Conservation (phyloP, 345 rosid species). For the Arabidopsis suecica region DNA sequence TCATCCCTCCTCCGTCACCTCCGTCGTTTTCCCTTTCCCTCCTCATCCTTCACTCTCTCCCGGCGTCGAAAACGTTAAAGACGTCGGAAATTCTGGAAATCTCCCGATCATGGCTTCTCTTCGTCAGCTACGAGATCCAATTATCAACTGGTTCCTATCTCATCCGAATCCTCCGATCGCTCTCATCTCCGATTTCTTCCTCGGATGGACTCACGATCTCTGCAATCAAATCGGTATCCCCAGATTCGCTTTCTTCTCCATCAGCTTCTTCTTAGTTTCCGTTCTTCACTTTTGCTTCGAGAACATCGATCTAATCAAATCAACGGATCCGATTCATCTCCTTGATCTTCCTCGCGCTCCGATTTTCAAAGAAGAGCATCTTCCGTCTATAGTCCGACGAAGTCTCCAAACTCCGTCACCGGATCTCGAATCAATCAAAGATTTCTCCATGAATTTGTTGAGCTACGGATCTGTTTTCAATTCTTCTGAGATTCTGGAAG, state of each 20-base stretch:
- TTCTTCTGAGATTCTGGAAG: conserved; percentile 52
- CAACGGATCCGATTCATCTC: conserved; percentile 45
- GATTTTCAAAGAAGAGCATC: conserved; percentile 51
- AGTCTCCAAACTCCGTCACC: conserved; percentile 27
- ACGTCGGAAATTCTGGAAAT: conserved; percentile 58
- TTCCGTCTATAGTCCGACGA: conserved; percentile 52
- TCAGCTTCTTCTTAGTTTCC: conserved; percentile 47
- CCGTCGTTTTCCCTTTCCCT: conserved; percentile 58
- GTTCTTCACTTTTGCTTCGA: conserved; percentile 42
- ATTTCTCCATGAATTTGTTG: conserved; percentile 42
- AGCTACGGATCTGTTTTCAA: conserved; percentile 59
- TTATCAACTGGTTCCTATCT: conserved; percentile 59
- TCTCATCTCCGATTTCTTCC: conserved; percentile 79
- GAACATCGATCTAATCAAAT: conserved; percentile 31
- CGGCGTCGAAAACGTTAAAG: conserved; percentile 69
- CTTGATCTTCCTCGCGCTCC: conserved; percentile 58
- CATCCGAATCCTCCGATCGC: conserved; percentile 65
- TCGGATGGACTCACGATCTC: conserved; percentile 72
- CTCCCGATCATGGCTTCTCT: conserved; percentile 50
- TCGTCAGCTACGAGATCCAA: conserved; percentile 50
- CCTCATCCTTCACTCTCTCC: conserved; percentile 63
- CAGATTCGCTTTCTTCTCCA: conserved; percentile 54
- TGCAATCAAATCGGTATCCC: conserved; percentile 43
- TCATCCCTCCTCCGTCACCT: conserved; percentile 41
- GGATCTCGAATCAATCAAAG: conserved; percentile 44